Conservation (phyloP, 306 rosid genomes). For the Cucumis cinereus region DNA sequence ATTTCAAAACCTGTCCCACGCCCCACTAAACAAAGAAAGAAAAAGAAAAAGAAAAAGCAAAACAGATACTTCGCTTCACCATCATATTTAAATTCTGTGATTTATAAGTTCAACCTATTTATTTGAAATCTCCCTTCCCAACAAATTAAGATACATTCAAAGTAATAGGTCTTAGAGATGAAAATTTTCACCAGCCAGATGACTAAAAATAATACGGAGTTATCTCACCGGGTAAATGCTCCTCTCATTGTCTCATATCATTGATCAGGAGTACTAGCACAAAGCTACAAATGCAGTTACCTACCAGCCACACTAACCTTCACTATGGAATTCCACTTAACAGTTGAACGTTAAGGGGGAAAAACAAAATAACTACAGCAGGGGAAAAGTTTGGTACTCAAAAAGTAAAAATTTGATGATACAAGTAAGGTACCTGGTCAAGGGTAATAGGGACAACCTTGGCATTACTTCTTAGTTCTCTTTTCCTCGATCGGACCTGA, state of each 20-base stretch:
- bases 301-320: background rate
- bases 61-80: background rate
- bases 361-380: background rate
- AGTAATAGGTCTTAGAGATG: background rate
- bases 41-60: too few relatives aligned
- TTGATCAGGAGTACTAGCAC: background rate
- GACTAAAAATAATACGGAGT: background rate
- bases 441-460: conserved; percentile 81
- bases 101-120: background rate
- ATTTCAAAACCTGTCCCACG: background rate
- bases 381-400: background rate
- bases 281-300: background rate
- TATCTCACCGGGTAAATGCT: background rate
- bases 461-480: conserved; percentile 54
- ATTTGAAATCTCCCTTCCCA: background rate
- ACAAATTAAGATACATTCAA: background rate
- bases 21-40: background rate
- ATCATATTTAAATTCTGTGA: background rate
- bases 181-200: background rate
- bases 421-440: conserved; percentile 54
- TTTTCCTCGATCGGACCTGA: conserved; percentile 61
- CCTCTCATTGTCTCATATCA: background rate
- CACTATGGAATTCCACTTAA: background rate
- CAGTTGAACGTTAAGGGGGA: background rate
- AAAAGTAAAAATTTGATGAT: background rate